phyloP scores from a whole-genome alignment of 2,329 filamentous ascomycete species.

The Epicoccum sorghinum region DNA sequence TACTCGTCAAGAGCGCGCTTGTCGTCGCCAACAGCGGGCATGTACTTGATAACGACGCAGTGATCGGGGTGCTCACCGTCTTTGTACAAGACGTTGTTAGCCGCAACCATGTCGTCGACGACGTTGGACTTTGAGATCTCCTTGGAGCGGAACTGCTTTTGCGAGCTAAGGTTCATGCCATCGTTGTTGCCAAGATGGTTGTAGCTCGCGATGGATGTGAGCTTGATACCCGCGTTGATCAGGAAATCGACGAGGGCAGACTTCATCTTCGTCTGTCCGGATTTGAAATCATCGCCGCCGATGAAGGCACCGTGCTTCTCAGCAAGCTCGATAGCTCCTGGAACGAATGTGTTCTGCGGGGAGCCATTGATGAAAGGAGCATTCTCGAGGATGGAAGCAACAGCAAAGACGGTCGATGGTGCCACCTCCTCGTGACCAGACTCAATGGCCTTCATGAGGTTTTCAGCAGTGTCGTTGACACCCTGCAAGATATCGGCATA shows the following conservation, averaged over 20 bases:
- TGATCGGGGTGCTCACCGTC: conserved; percentile 95
- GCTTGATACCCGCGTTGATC: conserved; percentile 97
- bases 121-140: conserved; percentile 99
- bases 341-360: conserved; percentile 98
- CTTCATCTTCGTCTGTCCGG: conserved; percentile 99
- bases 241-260: conserved; percentile 97
- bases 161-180: conserved; percentile 96
- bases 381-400: conserved; percentile 88
- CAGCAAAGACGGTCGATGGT: conserved; percentile 93
- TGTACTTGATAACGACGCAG: conserved; percentile 99
- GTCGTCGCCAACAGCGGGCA: conserved; percentile 98
- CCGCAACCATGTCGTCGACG: conserved; percentile 98
- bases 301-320: conserved; percentile 88
- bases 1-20: conserved; percentile 99
- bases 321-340: conserved; percentile 86
- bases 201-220: conserved; percentile 98
- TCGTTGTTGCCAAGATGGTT: conserved; percentile 99
- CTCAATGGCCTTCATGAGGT: conserved; percentile 87
- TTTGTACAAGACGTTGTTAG: conserved; percentile 89
- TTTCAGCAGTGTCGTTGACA: conserved; percentile 96
- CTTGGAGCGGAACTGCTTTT: conserved; percentile 99
- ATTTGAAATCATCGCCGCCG: conserved; percentile 99
- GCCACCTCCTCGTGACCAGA: conserved; percentile 87
- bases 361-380: conserved; percentile 98
- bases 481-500: conserved; percentile 87